Conservation (phyloP, 441 rosid genomes). For the Theobroma grandiflorum region DNA sequence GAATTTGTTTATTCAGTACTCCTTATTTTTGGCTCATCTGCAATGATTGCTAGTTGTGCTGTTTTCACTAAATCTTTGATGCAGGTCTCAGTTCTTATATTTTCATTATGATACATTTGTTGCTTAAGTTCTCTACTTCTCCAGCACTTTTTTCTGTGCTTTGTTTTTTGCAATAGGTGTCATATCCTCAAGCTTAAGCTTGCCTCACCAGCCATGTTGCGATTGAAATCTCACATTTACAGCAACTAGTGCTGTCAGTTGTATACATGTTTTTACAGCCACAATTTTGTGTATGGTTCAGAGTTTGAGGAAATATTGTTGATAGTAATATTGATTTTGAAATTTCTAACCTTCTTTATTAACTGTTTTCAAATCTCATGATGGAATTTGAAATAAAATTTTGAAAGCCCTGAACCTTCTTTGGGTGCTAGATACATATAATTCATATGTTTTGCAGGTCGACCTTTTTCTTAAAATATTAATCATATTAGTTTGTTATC, state of each 20-base stretch:
- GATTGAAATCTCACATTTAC: neutral
- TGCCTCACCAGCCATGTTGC: neutral
- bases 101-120: neutral
- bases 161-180: neutral
- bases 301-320: neutral
- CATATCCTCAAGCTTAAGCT: conserved; percentile 16
- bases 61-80: conserved; percentile 27
- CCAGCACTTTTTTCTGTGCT: neutral
- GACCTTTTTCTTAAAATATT: conserved; percentile 2
- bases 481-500: neutral
- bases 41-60: neutral
- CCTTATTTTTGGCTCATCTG: neutral
- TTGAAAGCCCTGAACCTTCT: conserved; percentile 9
- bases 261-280: neutral
- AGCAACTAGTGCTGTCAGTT: neutral
- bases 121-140: conserved; percentile 15
- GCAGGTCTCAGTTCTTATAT: neutral
- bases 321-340: neutral
- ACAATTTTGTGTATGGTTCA: neutral
- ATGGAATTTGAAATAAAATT: neutral
- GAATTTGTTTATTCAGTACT: neutral
- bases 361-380: neutral
- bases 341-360: neutral
- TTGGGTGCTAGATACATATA: neutral
- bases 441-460: neutral